phyloP scores from a whole-genome alignment of 192 early-diverging fungal species.

The Umbelopsis sp. region DNA sequence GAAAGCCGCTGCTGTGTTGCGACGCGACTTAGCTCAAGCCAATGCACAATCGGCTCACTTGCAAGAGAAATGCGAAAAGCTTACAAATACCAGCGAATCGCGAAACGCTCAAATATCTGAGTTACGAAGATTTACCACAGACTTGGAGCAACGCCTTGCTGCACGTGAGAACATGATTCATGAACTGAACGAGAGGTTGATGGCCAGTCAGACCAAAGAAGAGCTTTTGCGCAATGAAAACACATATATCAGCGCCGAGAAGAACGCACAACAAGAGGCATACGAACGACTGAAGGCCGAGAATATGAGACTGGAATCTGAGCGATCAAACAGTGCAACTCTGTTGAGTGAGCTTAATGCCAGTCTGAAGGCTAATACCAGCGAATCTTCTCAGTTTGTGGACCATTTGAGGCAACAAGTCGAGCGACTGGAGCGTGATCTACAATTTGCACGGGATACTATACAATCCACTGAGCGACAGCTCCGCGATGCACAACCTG shows the following conservation, averaged over 20 bases:
- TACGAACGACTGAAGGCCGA: constrained; percentile 18
- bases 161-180: constrained; percentile 16
- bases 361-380: neutral
- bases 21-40: constrained; percentile 1
- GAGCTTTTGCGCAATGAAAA: constrained; percentile 6
- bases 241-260: constrained; percentile 1
- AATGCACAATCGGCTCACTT: constrained; percentile 13
- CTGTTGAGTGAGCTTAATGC: constrained; percentile 17
- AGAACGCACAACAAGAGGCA: constrained; percentile 11
- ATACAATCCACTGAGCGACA: constrained; percentile 19
- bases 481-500: constrained; percentile 6
- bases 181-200: constrained; percentile 1
- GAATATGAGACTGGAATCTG: constrained; percentile 20
- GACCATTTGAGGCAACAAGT: constrained; percentile 18
- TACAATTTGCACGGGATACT: constrained; percentile 7
- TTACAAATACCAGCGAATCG: constrained; percentile 5
- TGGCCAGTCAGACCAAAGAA: constrained; percentile 14
- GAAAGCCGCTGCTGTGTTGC: neutral
- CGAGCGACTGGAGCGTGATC: constrained; percentile 12
- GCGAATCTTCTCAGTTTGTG: constrained; percentile 9
- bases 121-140: neutral
- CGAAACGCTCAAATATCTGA: constrained; percentile 14
- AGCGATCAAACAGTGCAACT: constrained; percentile 6
- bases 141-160: constrained; percentile 3
- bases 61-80: constrained; percentile 18